Percentiles rank a stretch among this genome's conserved stretches.
These are phyloP conservation scores for Pisolithus thermaeus DNA, from an alignment of 1,284 basidiomycete genomes.

Conservation along the genomic window DNA sequence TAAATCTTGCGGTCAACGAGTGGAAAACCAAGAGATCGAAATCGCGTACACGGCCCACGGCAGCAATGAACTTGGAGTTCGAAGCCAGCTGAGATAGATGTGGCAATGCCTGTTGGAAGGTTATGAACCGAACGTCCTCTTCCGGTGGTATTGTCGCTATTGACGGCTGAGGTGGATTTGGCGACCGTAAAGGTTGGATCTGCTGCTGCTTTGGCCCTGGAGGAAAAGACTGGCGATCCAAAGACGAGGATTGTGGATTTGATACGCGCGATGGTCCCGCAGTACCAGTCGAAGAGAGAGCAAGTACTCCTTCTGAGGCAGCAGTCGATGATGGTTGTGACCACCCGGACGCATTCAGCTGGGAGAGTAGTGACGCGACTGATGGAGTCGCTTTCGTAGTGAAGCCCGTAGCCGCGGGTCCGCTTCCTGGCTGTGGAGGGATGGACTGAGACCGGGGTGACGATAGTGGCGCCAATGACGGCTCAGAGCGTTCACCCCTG, in stretches of 20 bases:
- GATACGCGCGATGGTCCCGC: slow-evolving; percentile 7
- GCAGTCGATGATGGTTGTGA: background rate
- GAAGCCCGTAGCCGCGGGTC: slow-evolving; percentile 11
- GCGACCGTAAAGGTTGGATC: slow-evolving; percentile 7
- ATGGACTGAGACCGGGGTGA: slow-evolving; percentile 3
- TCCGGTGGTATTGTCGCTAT: slow-evolving; percentile 2
- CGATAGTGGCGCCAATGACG: background rate
- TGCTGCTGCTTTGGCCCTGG: slow-evolving; percentile 8
- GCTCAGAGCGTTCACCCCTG: background rate
- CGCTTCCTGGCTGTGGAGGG: slow-evolving; percentile 1
- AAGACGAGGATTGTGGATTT: slow-evolving; percentile 4
- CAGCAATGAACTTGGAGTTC: slow-evolving; percentile 41
- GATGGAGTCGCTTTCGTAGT: slow-evolving; percentile 22
- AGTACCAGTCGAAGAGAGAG: slow-evolving; percentile 9
- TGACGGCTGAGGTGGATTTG: slow-evolving; percentile 5
- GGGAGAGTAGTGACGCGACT: slow-evolving; percentile 65
- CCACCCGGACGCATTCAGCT: slow-evolving; percentile 38
- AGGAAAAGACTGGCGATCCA: slow-evolving; percentile 8
- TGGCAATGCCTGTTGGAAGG: slow-evolving; percentile 64
- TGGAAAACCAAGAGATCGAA: background rate
- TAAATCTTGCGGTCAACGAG: background rate
- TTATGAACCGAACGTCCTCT: slow-evolving; percentile 40
- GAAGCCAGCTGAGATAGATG: slow-evolving; percentile 48
- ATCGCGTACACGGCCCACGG: slow-evolving; percentile 43
- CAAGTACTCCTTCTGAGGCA: background rate